Evolutionary conservation across 441 rosid genomes (phyloP), one percentile per base, ranked within the genome.

Genomic region (Pelargonium cotyledonis): DNA sequence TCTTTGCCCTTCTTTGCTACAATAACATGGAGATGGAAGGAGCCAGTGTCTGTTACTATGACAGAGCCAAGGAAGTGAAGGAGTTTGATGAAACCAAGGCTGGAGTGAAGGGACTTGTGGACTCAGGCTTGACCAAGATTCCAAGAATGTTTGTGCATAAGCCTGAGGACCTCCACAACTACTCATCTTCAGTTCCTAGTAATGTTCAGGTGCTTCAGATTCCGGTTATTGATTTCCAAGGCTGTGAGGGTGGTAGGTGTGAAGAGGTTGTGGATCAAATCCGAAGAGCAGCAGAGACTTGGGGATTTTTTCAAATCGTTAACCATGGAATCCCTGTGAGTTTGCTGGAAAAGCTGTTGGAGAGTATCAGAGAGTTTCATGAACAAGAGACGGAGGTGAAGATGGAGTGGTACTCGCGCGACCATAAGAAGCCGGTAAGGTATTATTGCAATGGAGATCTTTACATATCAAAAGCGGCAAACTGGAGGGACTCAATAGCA

Each of bases 301-400:
- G 92, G 88, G 92, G 86, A 5, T 79, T 88, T 61, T 85, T 88
- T 72, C 89, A 88, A 62, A 70, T 88, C 41, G 74, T 84, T 43
- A 83, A 85, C 65, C 89, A 88, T 70, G 87, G 81, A 31, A 72
- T 86, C 65, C 84, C 90, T 0, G 67, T 47, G 2, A 12, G 63
- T 49, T 77, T 76, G 12, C 71, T 84, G 78, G 86, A 83, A 8
- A 77, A 71, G 15, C 84, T 86, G 83, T n/a, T 82, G 35, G 80
- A 70, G 16, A 73, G 76, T 0, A 75, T 80, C 2, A 72, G 76
- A 31, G 49, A 70, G 46, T 86, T 86, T 75, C 90, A 84, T 47
- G 86, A 85, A 60, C 90, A 88, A 23, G 75, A 79, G 4, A 66
- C 67, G 68, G 81, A 84, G 26, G 57, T 67, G 72, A 87, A 83